These are phyloP conservation scores for Oryza coarctata DNA, from an alignment of 176 grass and related monocot genomes.

Conservation along the genomic window DNA sequence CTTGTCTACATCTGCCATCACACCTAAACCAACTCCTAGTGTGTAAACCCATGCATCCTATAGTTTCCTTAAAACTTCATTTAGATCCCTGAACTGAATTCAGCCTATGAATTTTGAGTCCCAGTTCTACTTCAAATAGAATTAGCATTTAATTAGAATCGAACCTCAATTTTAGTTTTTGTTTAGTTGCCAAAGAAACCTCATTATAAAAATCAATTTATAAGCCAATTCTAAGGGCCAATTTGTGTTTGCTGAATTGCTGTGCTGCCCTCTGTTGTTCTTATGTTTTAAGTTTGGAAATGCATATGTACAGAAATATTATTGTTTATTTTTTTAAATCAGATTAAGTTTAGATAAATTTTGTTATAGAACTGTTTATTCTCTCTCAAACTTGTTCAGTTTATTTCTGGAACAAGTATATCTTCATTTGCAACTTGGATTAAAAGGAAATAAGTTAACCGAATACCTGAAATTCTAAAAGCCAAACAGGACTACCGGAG, in stretches of 20 bases:
- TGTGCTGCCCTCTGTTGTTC: background rate
- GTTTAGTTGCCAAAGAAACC: background rate
- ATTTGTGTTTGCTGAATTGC: background rate
- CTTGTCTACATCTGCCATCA: background rate
- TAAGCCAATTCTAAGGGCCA: background rate
- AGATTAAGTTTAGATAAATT: background rate
- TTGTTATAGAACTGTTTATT: background rate
- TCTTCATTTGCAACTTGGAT: background rate
- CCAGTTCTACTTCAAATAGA: background rate
- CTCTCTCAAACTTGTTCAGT: background rate
- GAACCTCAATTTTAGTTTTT: background rate
- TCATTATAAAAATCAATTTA: background rate
- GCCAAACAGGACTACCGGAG: background rate
- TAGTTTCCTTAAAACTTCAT: background rate
- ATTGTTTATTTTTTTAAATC: background rate
- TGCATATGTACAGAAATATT: background rate
- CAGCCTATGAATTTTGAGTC: background rate
- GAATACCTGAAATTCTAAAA: background rate
- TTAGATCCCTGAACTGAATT: background rate
- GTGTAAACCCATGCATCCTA: background rate
- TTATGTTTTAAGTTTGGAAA: background rate
- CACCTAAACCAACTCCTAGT: background rate
- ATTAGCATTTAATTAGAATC: background rate
- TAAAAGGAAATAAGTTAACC: background rate
- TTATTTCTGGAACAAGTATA: background rate